Evolutionary conservation across 1,284 basidiomycete species (phyloP), one percentile per base, ranked within the genome.

Genomic region (Cutaneotrichosporon dermatis): DNA sequence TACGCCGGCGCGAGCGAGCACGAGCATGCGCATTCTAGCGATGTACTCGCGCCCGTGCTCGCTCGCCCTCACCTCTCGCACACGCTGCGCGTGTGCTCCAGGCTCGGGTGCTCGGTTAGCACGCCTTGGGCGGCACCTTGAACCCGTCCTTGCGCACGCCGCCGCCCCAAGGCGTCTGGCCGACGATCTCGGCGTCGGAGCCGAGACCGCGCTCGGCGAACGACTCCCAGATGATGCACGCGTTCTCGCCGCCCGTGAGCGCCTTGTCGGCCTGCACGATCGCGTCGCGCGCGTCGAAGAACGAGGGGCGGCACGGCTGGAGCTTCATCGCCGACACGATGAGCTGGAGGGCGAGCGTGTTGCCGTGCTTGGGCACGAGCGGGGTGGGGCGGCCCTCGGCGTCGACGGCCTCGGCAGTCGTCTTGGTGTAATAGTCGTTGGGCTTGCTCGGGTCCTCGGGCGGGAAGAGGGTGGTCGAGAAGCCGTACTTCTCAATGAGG

Each of bases 161-260:
- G 83, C 92, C 91, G 69, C 93, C 93, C 94, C 93, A 96, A n/a
- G 92, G 92, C 5, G 90, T 91, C 60, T 83, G 81, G 49, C 89
- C 89, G 42, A 84, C 79, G 40, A 93, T 83, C n/a, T 68, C 77
- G 4, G 92, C 88, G 68, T 91, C 85, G 13, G 79, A 73, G 6
- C 92, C 92, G 40, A 97, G 79, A 2, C 95, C 95, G 49, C 91
- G 84, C 69, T 84, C 80, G 13, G 89, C 83, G 74, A 98, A 98
- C 46, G 85, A 90, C 62, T 83, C 80, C 92, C 92, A 97, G 63
- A 98, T 80, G n/a, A 83, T 80, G 78, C 95, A 98, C 69, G 83
- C 81, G 82, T 98, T 97, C 82, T 90, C 90, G 12, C 95, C 94
- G 16, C 87, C 90, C 1, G 94, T 97, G 59, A 95, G 83, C 50